Conservation (phyloP, 1,139 yeast genomes). For the Yamadazyma blattariae region DNA sequence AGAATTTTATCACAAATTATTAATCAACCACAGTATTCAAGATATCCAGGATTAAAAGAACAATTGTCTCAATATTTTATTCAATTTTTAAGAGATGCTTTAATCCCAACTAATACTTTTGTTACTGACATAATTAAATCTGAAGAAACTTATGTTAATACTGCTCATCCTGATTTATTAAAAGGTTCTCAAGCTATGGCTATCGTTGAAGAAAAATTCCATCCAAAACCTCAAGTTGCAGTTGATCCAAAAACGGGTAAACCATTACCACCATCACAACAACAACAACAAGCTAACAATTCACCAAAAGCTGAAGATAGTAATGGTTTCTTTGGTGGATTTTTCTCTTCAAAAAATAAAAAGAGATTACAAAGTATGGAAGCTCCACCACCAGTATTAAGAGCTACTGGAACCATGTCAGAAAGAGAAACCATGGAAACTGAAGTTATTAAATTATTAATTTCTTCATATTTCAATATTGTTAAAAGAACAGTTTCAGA, state of each 20-base stretch:
- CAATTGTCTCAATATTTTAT: slow-evolving; percentile 78
- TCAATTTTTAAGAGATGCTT: slow-evolving; percentile 74
- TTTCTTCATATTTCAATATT: slow-evolving; percentile 84
- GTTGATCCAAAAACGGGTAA: slow-evolving; percentile 95
- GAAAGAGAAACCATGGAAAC: slow-evolving; percentile 97
- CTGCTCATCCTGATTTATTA: slow-evolving; percentile 95
- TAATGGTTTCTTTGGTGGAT: slow-evolving; percentile 90
- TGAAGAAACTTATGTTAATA: slow-evolving; percentile 92
- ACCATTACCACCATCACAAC: slow-evolving; percentile 51
- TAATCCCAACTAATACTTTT: slow-evolving; percentile 81
- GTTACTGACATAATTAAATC: slow-evolving; percentile 78
- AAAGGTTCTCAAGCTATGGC: slow-evolving; percentile 96
- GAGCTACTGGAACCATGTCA: slow-evolving; percentile 92
- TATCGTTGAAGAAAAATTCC: slow-evolving; percentile 86
- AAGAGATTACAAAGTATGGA: slow-evolving; percentile 95
- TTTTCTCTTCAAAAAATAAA: slow-evolving; percentile 88
- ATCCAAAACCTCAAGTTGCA: slow-evolving; percentile 75
- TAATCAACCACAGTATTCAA: slow-evolving; percentile 73
- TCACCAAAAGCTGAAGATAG: slow-evolving; percentile 30
- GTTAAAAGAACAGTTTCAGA: slow-evolving; percentile 94
- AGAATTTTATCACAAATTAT: slow-evolving; percentile 85
- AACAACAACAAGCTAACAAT: slow-evolving; percentile 25
- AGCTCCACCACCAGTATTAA: slow-evolving; percentile 92
- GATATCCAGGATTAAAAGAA: slow-evolving; percentile 90
- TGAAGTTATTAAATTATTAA: slow-evolving; percentile 89